Base-by-base conservation (phyloP, 2,329 filamentous ascomycete genomes). In the Apiospora hydei region DNA sequence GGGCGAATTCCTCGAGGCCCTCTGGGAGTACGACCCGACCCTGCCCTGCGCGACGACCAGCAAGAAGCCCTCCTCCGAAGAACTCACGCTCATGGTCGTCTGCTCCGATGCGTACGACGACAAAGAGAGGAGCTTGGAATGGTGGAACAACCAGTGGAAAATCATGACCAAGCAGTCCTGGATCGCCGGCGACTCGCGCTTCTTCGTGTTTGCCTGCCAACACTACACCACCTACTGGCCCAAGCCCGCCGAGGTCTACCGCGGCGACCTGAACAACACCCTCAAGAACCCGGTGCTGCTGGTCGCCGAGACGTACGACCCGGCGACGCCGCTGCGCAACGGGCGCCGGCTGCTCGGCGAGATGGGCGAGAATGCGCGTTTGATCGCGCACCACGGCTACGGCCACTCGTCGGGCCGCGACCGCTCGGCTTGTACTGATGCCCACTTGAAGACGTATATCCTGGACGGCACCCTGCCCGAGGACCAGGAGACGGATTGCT, bases 311-410 rank as follows among this genome's bases (percentile, higher is more conserved):
- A 84, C 84, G 6, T 84, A 88, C 71, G 86, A 88, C 71, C 85
- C 86, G 0, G 85, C 85, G 1, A 88, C 86, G 8, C 86, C 86
- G 5, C 76, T 88, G 61, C 81, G 85, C 6, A 87, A 88, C 71
- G 85, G 85, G 0, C 78, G 84, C 16, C 77, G 85, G 38, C 78
- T 88, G 3, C 71, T 83, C 24, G 69, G 74, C 0, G 85, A 86
- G 70, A 86, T 88, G 85, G 86, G 85, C 0, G 70, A 75, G 10
- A 88, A 87, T 71, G 85, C 85, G n/a, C 76, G 85, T 7, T 77
- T 88, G 24, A 79, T 88, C 46, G 85, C 78, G 6, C 86, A 88
- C 71, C 85, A 87, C 71, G 85, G 85, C 5, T 87, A 87, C 68
- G 86, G 86, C 0, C 85, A 88, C 72, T 82, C 83, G 16, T 85